Evolutionary conservation across 23 red algal species (phyloP).

Genomic region (Cyanidium caldarium): DNA sequence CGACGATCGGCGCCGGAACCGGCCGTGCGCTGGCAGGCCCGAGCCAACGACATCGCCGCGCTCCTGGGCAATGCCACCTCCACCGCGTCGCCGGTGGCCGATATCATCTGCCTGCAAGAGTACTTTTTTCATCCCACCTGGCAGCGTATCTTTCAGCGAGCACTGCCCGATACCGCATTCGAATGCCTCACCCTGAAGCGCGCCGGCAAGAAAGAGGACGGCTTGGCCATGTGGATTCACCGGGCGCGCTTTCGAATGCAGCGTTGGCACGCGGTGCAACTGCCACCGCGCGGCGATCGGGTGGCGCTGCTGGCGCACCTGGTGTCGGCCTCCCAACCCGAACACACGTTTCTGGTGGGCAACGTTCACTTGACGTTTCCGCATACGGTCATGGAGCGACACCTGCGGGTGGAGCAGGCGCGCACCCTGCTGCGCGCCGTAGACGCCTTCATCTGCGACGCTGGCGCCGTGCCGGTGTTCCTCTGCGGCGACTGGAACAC

Average conservation of each 20-base stretch:
- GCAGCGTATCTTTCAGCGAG: not conserved
- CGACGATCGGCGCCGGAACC: not conserved
- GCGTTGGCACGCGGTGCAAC: not conserved
- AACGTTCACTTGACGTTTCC: constrained; percentile 2
- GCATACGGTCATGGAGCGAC: not conserved
- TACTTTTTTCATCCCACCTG: not conserved
- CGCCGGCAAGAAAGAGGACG: not conserved
- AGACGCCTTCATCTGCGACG: not conserved
- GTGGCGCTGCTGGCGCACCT: not conserved
- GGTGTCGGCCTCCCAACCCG: not conserved
- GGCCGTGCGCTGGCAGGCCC: not conserved
- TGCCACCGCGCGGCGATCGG: not conserved
- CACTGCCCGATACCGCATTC: not conserved
- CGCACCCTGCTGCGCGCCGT: not conserved
- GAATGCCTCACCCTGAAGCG: not conserved
- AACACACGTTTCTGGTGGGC: not conserved
- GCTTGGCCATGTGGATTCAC: not conserved
- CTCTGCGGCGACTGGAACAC: constrained; percentile 8
- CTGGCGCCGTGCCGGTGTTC: not conserved
- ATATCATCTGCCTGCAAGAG: constrained; percentile 3
- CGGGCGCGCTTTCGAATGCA: not conserved
- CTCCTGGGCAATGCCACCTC: not conserved
- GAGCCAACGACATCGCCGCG: not conserved
- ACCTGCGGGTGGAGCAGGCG: not conserved
- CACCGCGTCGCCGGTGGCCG: not conserved